Evolutionary conservation across 202 grass and related monocot genomes (phyloP).

Genomic region (Alloteropsis angusta): DNA sequence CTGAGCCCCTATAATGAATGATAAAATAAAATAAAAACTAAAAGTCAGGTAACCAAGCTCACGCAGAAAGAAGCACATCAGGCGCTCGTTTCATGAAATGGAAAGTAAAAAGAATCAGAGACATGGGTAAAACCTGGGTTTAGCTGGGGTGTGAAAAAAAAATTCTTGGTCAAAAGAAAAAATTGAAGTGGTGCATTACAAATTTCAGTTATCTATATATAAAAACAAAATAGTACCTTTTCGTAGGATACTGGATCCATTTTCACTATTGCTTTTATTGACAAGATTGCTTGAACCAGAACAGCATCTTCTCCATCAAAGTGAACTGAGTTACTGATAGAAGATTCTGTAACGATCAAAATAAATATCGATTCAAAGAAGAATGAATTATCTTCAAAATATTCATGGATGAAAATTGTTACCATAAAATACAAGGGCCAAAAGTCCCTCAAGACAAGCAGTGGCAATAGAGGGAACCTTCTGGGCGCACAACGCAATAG

Average conservation of each 20-base stretch:
- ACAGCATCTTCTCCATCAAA: constrained; percentile 70
- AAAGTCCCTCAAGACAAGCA: constrained; percentile 79
- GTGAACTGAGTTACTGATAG: constrained; percentile 40
- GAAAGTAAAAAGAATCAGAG: not conserved
- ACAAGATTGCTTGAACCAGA: constrained; percentile 92
- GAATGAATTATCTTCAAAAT: constrained; percentile 19
- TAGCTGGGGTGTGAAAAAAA: not conserved
- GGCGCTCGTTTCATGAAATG: not conserved
- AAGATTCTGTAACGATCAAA: constrained; percentile 58
- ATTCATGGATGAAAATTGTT: constrained; percentile 31
- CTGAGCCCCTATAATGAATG: not conserved
- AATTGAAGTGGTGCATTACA: not conserved
- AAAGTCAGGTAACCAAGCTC: not conserved
- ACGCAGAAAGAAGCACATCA: not conserved
- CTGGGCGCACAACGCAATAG: constrained; percentile 67
- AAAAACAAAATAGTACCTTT: constrained; percentile 43
- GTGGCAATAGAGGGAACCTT: constrained; percentile 45
- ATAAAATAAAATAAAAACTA: not conserved
- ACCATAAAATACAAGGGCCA: constrained; percentile 77
- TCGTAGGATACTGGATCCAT: constrained; percentile 64
- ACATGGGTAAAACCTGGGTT: not conserved
- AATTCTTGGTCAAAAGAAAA: not conserved
- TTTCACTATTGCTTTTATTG: constrained; percentile 90
- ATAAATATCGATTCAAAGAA: constrained; percentile 9
- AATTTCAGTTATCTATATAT: not conserved